Evolutionary conservation across 2,329 filamentous ascomycete species (phyloP).

Genomic region (Chaetomium sp.): DNA sequence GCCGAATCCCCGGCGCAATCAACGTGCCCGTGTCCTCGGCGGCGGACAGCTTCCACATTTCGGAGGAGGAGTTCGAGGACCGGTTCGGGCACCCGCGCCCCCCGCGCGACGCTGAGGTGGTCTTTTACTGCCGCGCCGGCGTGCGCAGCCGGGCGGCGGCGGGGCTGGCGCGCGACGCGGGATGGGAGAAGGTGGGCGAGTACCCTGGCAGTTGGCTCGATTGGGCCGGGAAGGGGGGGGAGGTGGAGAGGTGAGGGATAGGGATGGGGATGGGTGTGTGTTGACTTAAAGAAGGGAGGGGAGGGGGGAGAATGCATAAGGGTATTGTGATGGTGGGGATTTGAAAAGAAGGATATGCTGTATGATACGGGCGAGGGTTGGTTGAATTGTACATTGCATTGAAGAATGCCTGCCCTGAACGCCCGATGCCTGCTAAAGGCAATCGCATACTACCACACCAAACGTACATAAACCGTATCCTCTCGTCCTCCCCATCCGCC

Average conservation of each 20-base stretch:
- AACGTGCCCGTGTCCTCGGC: conserved; percentile 79
- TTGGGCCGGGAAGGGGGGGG: conserved; percentile 75
- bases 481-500: neutral
- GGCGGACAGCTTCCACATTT: conserved; percentile 78
- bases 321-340: neutral
- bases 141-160: conserved; percentile 80
- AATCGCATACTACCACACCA: conserved; percentile 4
- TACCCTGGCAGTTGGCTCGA: conserved; percentile 80
- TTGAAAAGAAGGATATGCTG: neutral
- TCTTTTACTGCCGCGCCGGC: conserved; percentile 94
- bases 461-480: conserved; percentile 5
- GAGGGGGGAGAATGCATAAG: neutral
- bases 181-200: conserved; percentile 72
- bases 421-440: neutral
- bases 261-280: neutral
- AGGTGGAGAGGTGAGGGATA: conserved; percentile 51
- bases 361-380: neutral
- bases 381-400: conserved; percentile 3
- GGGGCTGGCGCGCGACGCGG: conserved; percentile 71
- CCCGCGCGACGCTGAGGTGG: conserved; percentile 56
- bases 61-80: conserved; percentile 77
- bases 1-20: conserved; percentile 76
- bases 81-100: conserved; percentile 77
- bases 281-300: no score
- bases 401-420: neutral